Evolutionary conservation across 768 basidiomycete species (phyloP), one percentile per base, ranked within the genome.

Genomic region (Royoungia palumana): DNA sequence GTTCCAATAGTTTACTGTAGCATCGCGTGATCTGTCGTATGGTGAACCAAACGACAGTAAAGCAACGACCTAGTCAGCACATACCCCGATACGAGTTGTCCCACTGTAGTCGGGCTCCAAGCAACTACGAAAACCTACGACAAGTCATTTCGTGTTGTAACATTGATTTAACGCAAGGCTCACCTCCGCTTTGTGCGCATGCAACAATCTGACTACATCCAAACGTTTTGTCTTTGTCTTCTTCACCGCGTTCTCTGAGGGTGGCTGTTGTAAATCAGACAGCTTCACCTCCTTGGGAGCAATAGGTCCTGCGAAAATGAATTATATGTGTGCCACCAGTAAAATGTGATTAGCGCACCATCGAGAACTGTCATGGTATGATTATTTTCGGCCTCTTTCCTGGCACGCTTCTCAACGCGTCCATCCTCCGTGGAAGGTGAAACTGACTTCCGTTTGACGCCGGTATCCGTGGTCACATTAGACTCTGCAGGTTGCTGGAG

Each of bases 121-220:
- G 84, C 79, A 47, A 87, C 87, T 6, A 87, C 82, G 46, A 90
- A 92, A 7, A 92, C 86, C 88, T 90, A 47, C 39, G 19, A 24
- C 22, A 47, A n/a, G n/a, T 62, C 24, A 38, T 20, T 41, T 34
- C 40, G 17, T 41, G 37, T 36, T 46, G 20, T 36, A 13, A 14
- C 19, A 46, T 51, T 37, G 14, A 59, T 53, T 50, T 60, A n/a
- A 58, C 34, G 64, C 21, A 5, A 47, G 25, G 22, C 47, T 51
- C 39, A 82, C 83, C 67, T 86, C 83, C 28, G 82, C 72, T 50
- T 76, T 75, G 56, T 90, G 88, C n/a, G 76, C 80, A 24, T 68
- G 63, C 25, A 83, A 67, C 35, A 81, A 60, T 45, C 77, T 72
- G 21, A 61, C 66, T 21, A 73, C 67, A 47, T 78, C 78, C 14